Conservation (phyloP, 1,139 yeast genomes). For the Arxiozyma telluris region DNA sequence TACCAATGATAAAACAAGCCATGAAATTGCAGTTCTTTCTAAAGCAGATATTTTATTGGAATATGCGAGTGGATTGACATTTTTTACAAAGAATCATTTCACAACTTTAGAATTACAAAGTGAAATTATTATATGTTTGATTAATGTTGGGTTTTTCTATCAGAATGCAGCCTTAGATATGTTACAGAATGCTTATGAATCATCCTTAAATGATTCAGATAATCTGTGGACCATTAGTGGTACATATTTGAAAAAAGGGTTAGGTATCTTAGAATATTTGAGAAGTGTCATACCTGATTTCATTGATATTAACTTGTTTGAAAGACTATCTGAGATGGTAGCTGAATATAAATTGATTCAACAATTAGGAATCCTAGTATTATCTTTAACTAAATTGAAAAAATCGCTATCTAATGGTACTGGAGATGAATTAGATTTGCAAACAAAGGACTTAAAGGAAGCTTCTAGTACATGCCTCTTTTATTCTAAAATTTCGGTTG, state of each 20-base stretch:
- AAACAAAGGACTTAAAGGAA: constrained; percentile 20
- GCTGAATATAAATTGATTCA: constrained; percentile 19
- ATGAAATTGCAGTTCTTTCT: neutral
- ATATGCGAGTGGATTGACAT: constrained; percentile 5
- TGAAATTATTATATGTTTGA: constrained; percentile 6
- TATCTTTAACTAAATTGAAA: constrained; percentile 25
- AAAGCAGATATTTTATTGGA: constrained; percentile 3
- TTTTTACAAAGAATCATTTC: neutral
- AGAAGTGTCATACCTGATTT: neutral
- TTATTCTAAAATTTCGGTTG: constrained; percentile 24
- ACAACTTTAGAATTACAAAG: neutral
- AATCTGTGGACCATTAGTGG: constrained; percentile 22
- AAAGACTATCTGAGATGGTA: constrained; percentile 6
- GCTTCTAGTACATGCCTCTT: constrained; percentile 17
- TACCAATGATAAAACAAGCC: neutral
- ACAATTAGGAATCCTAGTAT: constrained; percentile 22
- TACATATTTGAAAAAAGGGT: constrained; percentile 16
- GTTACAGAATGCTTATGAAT: constrained; percentile 20
- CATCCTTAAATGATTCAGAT: constrained; percentile 4
- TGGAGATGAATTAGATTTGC: constrained; percentile 22
- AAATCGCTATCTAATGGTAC: constrained; percentile 15
- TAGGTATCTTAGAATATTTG: constrained; percentile 20
- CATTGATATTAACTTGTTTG: neutral
- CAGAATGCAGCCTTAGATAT: constrained; percentile 16
- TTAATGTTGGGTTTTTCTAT: constrained; percentile 16